phyloP scores from a whole-genome alignment of 352 stramenopile species.

The Globisporangium spinosum region DNA sequence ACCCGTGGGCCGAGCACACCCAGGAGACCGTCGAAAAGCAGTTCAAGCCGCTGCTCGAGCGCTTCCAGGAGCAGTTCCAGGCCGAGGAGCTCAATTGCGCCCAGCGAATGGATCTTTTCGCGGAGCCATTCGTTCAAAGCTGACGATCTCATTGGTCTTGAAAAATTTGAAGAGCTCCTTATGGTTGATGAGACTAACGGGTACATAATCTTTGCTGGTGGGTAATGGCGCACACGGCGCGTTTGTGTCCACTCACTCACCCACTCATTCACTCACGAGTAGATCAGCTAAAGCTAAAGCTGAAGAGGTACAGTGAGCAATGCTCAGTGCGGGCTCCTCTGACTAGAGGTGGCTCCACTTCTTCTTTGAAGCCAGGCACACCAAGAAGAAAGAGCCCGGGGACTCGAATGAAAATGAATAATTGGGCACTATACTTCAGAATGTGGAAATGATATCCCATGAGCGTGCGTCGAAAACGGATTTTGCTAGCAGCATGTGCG shows the following conservation, averaged over 20 bases:
- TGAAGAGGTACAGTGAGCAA: background rate
- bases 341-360: background rate
- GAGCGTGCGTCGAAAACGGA: background rate
- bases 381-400: background rate
- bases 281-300: background rate
- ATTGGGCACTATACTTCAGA: background rate
- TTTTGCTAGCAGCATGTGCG: background rate
- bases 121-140: slow-evolving; percentile 30
- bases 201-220: slow-evolving; percentile 13
- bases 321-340: background rate
- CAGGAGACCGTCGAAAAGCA: slow-evolving; percentile 54
- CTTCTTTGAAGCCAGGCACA: background rate
- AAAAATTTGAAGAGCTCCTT: background rate
- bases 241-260: background rate
- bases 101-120: slow-evolving; percentile 52
- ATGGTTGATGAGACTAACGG: slow-evolving; percentile 4
- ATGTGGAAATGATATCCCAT: background rate
- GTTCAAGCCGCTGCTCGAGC: slow-evolving; percentile 35
- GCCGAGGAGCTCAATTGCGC: slow-evolving; percentile 52
- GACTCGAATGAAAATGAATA: background rate
- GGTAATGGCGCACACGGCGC: background rate
- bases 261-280: background rate
- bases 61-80: slow-evolving; percentile 37
- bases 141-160: background rate
- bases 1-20: slow-evolving; percentile 52